phyloP scores from a whole-genome alignment of 805 yeast genomes.

The Barnettozyma populi region DNA sequence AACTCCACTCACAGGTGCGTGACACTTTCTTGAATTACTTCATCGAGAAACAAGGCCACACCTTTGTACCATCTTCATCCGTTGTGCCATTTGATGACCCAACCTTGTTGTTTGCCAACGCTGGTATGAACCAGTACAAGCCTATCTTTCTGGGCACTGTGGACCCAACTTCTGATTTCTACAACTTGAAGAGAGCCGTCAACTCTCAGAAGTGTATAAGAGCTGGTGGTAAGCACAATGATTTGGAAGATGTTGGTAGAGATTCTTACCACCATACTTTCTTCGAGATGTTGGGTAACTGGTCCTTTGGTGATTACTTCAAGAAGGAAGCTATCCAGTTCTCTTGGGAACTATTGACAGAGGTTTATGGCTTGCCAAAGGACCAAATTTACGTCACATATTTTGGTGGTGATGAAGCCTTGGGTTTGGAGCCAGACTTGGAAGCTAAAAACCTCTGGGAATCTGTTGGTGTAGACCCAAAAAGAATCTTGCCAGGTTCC shows the following conservation, averaged over 20 bases:
- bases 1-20: slow-evolving; percentile 47
- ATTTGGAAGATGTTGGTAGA: slow-evolving; percentile 96
- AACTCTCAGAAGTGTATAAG: slow-evolving; percentile 98
- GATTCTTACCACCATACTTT: slow-evolving; percentile 98
- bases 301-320: slow-evolving; percentile 99
- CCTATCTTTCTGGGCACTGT: slow-evolving; percentile 97
- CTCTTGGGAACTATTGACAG: slow-evolving; percentile 89
- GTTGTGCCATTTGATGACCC: slow-evolving; percentile 99
- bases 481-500: slow-evolving; percentile 89
- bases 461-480: slow-evolving; percentile 82
- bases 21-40: slow-evolving; percentile 81
- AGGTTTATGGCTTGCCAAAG: slow-evolving; percentile 71
- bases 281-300: slow-evolving; percentile 98
- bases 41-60: slow-evolving; percentile 54
- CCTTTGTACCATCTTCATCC: slow-evolving; percentile 85
- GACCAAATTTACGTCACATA: slow-evolving; percentile 91
- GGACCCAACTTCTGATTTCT: slow-evolving; percentile 88
- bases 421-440: slow-evolving; percentile 85
- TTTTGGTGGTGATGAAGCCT: slow-evolving; percentile 84
- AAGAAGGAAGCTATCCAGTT: slow-evolving; percentile 85
- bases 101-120: slow-evolving; percentile 91
- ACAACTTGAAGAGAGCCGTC: slow-evolving; percentile 78
- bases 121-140: slow-evolving; percentile 99
- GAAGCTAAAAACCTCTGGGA: slow-evolving; percentile 90
- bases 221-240: slow-evolving; percentile 99